A percentile compares a stretch with the other conserved stretches of the same genome.
phyloP scores from a whole-genome alignment of 495 filamentous ascomycete species.

The Beverwykella pulmonaria region DNA sequence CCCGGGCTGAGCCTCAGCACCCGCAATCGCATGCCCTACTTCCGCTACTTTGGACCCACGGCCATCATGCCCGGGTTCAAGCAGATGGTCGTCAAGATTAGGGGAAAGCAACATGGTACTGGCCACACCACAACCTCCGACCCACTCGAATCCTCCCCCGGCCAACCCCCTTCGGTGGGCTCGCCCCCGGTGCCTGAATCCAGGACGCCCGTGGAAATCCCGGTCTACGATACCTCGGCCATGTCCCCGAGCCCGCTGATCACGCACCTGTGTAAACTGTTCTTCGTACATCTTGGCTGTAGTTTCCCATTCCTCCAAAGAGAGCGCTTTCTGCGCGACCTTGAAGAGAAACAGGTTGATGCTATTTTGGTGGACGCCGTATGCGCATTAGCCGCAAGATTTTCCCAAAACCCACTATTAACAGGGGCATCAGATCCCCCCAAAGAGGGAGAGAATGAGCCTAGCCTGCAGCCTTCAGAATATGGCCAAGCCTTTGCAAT shows the following conservation, averaged over 20 bases:
- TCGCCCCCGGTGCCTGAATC: constrained; percentile 46
- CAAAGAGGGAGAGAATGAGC: constrained; percentile 49
- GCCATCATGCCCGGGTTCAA: constrained; percentile 92
- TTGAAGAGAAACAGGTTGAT: constrained; percentile 78
- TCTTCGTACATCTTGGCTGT: constrained; percentile 77
- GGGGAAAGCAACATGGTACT: constrained; percentile 55
- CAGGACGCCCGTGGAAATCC: constrained; percentile 67
- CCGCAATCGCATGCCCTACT: constrained; percentile 78
- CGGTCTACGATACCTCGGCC: constrained; percentile 74
- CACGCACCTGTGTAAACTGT: constrained; percentile 71
- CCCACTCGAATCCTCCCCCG: constrained; percentile 36
- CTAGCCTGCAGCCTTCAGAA: constrained; percentile 39
- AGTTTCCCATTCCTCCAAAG: constrained; percentile 79
- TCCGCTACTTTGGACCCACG: constrained; percentile 84
- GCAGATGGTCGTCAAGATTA: constrained; percentile 82
- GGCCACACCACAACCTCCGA: constrained; percentile 55
- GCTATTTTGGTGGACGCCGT: constrained; percentile 85
- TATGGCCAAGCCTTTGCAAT: constrained; percentile 77
- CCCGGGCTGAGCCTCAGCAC: constrained; percentile 37
- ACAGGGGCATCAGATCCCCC: constrained; percentile 49
- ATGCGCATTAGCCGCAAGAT: constrained; percentile 78
- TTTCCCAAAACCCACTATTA: constrained; percentile 69
- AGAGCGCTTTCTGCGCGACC: constrained; percentile 66
- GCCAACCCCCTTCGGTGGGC: constrained; percentile 46
- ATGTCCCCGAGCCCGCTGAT: constrained; percentile 71